Evolutionary conservation across 805 yeast species (phyloP), one percentile per base, ranked within the genome.

Genomic region (Wickerhamiella allomyrinae): DNA sequence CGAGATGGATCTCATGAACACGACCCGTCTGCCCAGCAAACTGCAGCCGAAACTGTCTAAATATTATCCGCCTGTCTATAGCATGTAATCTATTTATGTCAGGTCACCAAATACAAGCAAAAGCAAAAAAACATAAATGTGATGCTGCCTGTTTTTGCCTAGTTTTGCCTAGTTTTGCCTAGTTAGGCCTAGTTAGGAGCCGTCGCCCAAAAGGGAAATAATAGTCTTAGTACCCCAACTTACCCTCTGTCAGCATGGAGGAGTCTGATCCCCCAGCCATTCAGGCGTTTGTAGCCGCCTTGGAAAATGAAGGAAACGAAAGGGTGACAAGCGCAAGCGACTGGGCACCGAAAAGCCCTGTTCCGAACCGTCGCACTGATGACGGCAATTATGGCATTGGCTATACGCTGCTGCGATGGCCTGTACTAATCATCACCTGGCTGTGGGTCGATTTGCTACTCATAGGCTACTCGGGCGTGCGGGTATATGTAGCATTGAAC

Each of bases 401-500:
- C 0, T 74, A 70, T 49, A 57, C 59, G 35, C 31, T 80, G 1
- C 61, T 81, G 21, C 60, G 91, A 35, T 80, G 79, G 71, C 93
- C 91, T 0, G 57, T 79, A 3, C 60, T 81, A 41, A 37, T 71
- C 0, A 58, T 71, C 14, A 71, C 76, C 1, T 48, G 70, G 2
- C 24, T 61, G 13, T 81, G 87, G 85, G 63, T 78, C 1, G 29
- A 54, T 0, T 44, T 76, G 2, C 60, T 81, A 10, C 66, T 74
- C 20, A 20, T 66, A 0, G 37, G 70, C 0, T 81, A 81, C 55
- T 57, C 72, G 5, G 27, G 67, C 1, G 67, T 80, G 2, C 60
- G 93, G 36, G 50, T 72, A 2, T 73, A 74, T 49, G 84, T 81
- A 24, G 72, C 81, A 1, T 56, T 75, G 2, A 74, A 71, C 55